Percentiles rank a stretch among this genome's conserved stretches.
These are phyloP conservation scores for Styphnolobium japonicum DNA, from an alignment of 306 rosid genomes.

Conservation along the genomic window DNA sequence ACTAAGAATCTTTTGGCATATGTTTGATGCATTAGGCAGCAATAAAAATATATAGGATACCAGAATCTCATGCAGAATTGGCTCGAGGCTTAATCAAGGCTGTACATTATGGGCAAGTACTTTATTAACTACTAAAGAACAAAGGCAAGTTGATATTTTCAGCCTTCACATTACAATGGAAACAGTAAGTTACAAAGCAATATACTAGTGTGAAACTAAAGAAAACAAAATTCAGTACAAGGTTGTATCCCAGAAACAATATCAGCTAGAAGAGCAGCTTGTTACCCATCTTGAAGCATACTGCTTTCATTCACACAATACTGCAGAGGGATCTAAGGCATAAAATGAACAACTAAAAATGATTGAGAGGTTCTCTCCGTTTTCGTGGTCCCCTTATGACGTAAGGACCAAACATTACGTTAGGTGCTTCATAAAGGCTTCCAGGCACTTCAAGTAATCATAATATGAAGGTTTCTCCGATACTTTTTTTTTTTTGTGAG, in stretches of 20 bases:
- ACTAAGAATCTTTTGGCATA: no score
- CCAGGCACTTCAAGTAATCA: background rate
- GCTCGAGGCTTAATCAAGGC: background rate
- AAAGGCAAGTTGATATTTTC: background rate
- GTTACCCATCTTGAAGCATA: background rate
- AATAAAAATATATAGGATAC: no score
- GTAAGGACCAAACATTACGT: background rate
- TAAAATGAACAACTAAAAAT: background rate
- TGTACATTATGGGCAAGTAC: background rate
- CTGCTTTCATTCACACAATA: background rate
- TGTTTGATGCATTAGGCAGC: no score
- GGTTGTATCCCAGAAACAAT: background rate
- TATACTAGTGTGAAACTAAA: background rate
- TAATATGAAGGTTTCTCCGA: no score
- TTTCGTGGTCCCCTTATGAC: background rate
- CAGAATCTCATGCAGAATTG: background rate
- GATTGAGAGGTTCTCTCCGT: background rate
- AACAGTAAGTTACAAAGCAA: background rate
- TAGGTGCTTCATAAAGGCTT: background rate
- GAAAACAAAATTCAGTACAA: background rate
- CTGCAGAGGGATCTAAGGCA: background rate
- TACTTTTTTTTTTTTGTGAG: no score
- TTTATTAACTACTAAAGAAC: no score
- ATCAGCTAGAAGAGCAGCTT: background rate
- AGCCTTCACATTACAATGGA: background rate